Conservation (phyloP, 78 protist species). For the Dictyostelium capitatum region DNA sequence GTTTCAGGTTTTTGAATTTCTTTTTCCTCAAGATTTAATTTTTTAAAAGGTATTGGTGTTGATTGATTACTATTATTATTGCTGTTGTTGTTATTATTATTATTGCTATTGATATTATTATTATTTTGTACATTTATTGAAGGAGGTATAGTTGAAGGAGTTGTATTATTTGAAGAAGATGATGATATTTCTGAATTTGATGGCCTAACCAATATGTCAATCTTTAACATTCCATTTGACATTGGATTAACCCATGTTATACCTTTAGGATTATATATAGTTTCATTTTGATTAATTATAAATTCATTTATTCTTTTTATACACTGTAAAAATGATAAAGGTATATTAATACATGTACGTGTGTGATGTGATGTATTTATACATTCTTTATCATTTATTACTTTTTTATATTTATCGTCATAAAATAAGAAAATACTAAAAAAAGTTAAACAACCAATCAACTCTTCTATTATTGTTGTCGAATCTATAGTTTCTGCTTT, state of each 20-base stretch:
- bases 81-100: neutral
- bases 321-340: conserved; percentile 8
- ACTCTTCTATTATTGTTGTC: conserved; percentile 29
- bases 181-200: neutral
- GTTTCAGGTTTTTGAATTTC: conserved; percentile 38
- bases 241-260: conserved; percentile 58
- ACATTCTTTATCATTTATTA: neutral
- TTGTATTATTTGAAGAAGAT: conserved; percentile 6
- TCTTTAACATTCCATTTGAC: conserved; percentile 59
- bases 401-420: conserved; percentile 58
- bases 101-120: neutral
- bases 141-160: neutral
- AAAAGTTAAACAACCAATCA: conserved; percentile 71
- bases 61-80: neutral
- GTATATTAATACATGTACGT: neutral
- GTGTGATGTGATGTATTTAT: neutral
- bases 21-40: neutral
- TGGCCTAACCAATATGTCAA: neutral
- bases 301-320: conserved; percentile 33
- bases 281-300: conserved; percentile 51
- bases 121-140: neutral
- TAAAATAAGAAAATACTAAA: conserved; percentile 45
- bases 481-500: conserved; percentile 63
- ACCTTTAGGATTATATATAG: conserved; percentile 56
- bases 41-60: neutral